Conservation (phyloP, 202 grass and related monocot species). For the Elaeis oleifera region DNA sequence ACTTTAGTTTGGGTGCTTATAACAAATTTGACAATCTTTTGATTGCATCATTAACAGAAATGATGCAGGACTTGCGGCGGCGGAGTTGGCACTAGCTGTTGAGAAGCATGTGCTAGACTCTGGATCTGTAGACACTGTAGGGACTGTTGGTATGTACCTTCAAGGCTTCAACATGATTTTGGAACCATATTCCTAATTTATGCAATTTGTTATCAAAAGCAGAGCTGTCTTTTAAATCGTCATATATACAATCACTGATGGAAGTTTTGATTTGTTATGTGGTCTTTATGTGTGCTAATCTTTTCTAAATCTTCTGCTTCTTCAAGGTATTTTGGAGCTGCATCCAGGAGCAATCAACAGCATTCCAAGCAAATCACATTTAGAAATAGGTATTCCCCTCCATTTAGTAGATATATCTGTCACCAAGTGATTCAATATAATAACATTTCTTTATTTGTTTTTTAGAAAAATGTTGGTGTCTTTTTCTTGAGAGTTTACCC, state of each 20-base stretch:
- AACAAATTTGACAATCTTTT: background rate
- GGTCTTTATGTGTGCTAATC: constrained; percentile 22
- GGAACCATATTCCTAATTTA: background rate
- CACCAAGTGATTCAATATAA: background rate
- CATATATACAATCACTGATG: too few relatives aligned
- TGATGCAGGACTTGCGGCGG: constrained; percentile 88
- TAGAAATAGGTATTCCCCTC: constrained; percentile 73
- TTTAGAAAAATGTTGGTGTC: background rate
- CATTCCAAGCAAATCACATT: constrained; percentile 93
- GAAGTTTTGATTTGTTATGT: too few relatives aligned
- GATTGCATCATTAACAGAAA: constrained; percentile 48
- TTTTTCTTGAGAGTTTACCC: background rate
- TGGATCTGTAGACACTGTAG: constrained; percentile 83
- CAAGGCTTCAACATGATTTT: constrained; percentile 5
- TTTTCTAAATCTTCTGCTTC: constrained; percentile 1
- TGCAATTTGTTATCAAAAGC: constrained; percentile 1
- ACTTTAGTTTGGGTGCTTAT: too few relatives aligned
- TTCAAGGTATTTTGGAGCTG: constrained; percentile 82
- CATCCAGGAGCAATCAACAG: constrained; percentile 97
- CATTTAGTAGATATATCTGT: constrained; percentile 3
- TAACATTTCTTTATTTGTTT: background rate
- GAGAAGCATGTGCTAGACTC: constrained; percentile 91
- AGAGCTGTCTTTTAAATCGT: too few relatives aligned
- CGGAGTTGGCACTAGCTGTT: constrained; percentile 72
- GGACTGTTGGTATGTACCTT: constrained; percentile 62